phyloP scores from a whole-genome alignment of 2,329 filamentous ascomycete genomes.

The Fusarium vanettenii region DNA sequence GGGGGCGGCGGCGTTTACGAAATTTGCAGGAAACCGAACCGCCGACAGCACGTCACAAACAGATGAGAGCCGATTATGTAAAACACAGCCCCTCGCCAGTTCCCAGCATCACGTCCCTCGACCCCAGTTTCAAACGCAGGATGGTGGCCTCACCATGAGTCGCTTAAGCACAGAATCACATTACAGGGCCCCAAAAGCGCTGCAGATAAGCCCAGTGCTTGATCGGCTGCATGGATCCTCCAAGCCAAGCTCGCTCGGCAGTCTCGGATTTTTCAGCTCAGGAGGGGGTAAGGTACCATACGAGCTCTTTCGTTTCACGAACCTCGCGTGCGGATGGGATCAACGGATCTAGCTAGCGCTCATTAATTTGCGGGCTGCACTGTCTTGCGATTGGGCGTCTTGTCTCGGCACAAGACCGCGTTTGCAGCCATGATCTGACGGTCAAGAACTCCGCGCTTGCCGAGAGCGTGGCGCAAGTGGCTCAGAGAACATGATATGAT shows the following conservation, averaged over 20 bases:
- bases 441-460: neutral
- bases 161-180: neutral
- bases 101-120: neutral
- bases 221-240: neutral
- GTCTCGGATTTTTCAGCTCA: neutral
- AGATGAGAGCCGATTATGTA: neutral
- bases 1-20: neutral
- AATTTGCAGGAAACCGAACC: neutral
- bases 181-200: neutral
- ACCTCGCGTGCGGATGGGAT: neutral
- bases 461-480: neutral
- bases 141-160: neutral
- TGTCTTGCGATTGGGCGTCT: neutral
- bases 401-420: neutral
- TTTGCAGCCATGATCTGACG: neutral
- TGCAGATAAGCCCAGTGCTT: neutral
- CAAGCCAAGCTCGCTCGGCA: neutral
- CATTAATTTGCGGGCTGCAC: neutral
- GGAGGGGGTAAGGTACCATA: neutral
- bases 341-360: neutral
- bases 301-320: neutral
- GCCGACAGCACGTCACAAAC: neutral
- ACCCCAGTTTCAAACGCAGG: neutral
- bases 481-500: neutral
- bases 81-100: neutral